Percentiles rank a stretch among this genome's conserved stretches.
Evolutionary conservation across 768 basidiomycete genomes (phyloP).

Genomic region (Hebeloma cylindrosporum): DNA sequence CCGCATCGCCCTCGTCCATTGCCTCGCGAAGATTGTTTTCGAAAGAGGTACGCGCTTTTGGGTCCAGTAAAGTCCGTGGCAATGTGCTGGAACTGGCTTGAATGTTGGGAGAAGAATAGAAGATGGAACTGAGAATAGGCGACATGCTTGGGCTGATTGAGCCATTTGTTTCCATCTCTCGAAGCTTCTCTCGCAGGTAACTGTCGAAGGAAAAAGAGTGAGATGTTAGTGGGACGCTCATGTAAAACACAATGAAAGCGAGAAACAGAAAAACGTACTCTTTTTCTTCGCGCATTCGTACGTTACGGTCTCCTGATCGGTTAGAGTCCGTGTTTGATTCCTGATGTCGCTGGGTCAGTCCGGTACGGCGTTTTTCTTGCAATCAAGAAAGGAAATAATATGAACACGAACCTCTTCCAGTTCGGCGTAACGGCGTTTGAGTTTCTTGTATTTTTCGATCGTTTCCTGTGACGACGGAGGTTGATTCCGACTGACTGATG

Average conservation of each 20-base stretch:
- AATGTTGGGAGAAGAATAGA: constrained; percentile 13
- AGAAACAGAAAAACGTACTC: constrained; percentile 45
- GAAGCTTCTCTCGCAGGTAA: constrained; percentile 6
- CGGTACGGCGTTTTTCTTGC: constrained; percentile 4
- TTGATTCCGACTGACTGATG: constrained; percentile 27
- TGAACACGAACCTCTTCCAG: constrained; percentile 62
- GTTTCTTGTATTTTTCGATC: constrained; percentile 59
- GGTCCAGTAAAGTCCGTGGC: constrained; percentile 46
- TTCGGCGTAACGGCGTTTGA: constrained; percentile 66
- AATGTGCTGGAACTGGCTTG: constrained; percentile 42
- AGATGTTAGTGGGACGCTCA: too few species aligned
- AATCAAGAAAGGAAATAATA: constrained; percentile 24
- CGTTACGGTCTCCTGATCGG: constrained; percentile 62
- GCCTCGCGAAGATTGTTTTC: constrained; percentile 49
- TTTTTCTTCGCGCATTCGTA: constrained; percentile 60
- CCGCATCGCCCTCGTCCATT: constrained; percentile 42
- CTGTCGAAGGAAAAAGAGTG: too few species aligned
- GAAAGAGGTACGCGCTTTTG: constrained; percentile 44
- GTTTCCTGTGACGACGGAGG: constrained; percentile 44
- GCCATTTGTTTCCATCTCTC: constrained; percentile 8
- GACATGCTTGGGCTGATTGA: background rate
- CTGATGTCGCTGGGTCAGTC: constrained; percentile 37
- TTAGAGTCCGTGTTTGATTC: constrained; percentile 56
- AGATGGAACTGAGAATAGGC: background rate
- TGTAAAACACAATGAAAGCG: constrained; percentile 11